phyloP scores from a whole-genome alignment of 139 green algal species.

The Ettlia oleoabundans region DNA sequence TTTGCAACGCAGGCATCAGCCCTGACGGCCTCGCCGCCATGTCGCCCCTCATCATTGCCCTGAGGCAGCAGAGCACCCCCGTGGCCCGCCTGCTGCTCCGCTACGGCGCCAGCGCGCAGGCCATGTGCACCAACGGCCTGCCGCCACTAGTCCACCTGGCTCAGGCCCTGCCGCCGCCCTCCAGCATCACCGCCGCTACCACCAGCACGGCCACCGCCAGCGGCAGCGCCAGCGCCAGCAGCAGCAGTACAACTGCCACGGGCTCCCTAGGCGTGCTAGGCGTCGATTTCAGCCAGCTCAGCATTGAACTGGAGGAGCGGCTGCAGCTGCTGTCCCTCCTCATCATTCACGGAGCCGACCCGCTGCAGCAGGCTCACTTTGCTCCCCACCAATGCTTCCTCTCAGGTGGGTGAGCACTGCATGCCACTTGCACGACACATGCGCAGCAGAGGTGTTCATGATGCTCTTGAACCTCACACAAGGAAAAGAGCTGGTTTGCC shows the following conservation, averaged over 20 bases:
- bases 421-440: neutral
- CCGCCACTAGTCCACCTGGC: conserved; percentile 9
- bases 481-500: neutral
- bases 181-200: no score
- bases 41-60: neutral
- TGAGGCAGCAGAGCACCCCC: neutral
- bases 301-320: neutral
- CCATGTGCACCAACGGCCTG: neutral
- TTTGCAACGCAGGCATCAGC: neutral
- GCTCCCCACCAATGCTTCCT: neutral
- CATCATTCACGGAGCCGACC: neutral
- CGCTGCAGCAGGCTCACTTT: neutral
- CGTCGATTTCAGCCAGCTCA: no score
- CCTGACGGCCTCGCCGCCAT: neutral
- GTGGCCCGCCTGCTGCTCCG: conserved; percentile 9
- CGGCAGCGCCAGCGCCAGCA: neutral
- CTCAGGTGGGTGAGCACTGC: neutral
- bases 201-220: no score
- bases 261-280: no score
- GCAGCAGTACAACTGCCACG: neutral
- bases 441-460: no score
- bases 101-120: neutral
- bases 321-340: conserved; percentile 14
- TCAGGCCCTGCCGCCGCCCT: no score
- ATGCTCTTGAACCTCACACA: neutral